Conservation (phyloP, 1,284 basidiomycete genomes). For the Malassezia vespertilionis region DNA sequence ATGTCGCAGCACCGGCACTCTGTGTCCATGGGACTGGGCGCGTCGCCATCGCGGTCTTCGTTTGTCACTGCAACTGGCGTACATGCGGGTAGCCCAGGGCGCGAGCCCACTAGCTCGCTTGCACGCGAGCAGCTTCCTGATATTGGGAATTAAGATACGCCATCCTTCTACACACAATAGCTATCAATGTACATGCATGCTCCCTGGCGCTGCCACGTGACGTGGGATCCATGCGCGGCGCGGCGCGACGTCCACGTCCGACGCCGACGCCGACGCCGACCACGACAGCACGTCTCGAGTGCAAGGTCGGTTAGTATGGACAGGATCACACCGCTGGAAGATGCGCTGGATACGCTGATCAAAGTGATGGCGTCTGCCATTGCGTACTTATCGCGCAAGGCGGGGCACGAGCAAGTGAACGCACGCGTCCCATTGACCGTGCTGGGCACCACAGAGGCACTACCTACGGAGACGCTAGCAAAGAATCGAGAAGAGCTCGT, state of each 20-base stretch:
- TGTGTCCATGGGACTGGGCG: constrained; percentile 3
- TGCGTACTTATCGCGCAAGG: constrained; percentile 31
- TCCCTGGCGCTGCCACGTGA: too few relatives aligned
- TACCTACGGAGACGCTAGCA: constrained; percentile 17
- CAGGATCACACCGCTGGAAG: constrained; percentile 27
- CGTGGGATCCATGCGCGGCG: neutral
- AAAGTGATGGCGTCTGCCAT: constrained; percentile 34
- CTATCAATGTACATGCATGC: too few relatives aligned
- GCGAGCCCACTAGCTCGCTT: constrained; percentile 13
- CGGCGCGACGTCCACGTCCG: too few relatives aligned
- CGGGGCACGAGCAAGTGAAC: constrained; percentile 19
- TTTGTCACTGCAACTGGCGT: constrained; percentile 14
- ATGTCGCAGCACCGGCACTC: neutral
- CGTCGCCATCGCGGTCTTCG: constrained; percentile 8
- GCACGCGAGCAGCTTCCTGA: constrained; percentile 7
- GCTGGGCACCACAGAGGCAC: constrained; percentile 26
- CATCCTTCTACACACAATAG: too few relatives aligned
- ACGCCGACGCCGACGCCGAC: too few relatives aligned
- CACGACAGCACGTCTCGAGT: constrained; percentile 6
- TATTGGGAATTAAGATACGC: too few relatives aligned
- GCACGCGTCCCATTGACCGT: constrained; percentile 25
- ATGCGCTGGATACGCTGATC: constrained; percentile 25
- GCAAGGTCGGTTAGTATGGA: constrained; percentile 22
- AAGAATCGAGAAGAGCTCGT: constrained; percentile 25
- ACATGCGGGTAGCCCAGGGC: constrained; percentile 3